Evolutionary conservation across 2,329 filamentous ascomycete genomes (phyloP).

Genomic region (Graphiopsis chlorocephala): DNA sequence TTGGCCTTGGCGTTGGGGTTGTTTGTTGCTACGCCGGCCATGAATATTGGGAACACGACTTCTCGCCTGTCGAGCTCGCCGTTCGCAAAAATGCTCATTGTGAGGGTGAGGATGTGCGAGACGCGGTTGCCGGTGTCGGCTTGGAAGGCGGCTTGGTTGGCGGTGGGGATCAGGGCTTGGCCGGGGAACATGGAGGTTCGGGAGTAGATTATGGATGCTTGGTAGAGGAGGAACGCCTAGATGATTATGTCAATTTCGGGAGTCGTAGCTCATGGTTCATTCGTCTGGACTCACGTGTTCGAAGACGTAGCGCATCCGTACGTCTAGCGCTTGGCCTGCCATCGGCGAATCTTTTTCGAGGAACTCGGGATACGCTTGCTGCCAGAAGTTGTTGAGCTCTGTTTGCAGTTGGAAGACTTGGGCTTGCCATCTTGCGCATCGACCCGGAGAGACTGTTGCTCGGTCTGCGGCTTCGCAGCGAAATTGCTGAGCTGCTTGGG

Average conservation of each 20-base stretch:
- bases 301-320: conserved; percentile 31
- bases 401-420: conserved; percentile 26
- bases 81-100: conserved; percentile 39
- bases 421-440: conserved; percentile 28
- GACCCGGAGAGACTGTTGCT: conserved; percentile 21
- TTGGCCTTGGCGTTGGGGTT: conserved; percentile 44
- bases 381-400: conserved; percentile 32
- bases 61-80: conserved; percentile 43
- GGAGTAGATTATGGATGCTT: conserved; percentile 50
- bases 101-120: conserved; percentile 45
- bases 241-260: neutral
- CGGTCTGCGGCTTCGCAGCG: conserved; percentile 34
- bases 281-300: conserved; percentile 48
- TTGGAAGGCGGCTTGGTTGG: conserved; percentile 31
- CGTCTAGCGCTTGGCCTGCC: conserved; percentile 33
- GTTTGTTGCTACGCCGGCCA: conserved; percentile 48
- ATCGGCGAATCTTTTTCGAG: conserved; percentile 23
- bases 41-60: conserved; percentile 54
- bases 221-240: conserved; percentile 47
- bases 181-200: conserved; percentile 53
- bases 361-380: conserved; percentile 27
- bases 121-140: conserved; percentile 46
- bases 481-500: conserved; percentile 42
- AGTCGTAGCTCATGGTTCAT: too few relatives aligned
- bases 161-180: conserved; percentile 41